Evolutionary conservation across 2,329 filamentous ascomycete species (phyloP), one percentile per base, ranked within the genome.

Genomic region (Calonectria hawksworthii): DNA sequence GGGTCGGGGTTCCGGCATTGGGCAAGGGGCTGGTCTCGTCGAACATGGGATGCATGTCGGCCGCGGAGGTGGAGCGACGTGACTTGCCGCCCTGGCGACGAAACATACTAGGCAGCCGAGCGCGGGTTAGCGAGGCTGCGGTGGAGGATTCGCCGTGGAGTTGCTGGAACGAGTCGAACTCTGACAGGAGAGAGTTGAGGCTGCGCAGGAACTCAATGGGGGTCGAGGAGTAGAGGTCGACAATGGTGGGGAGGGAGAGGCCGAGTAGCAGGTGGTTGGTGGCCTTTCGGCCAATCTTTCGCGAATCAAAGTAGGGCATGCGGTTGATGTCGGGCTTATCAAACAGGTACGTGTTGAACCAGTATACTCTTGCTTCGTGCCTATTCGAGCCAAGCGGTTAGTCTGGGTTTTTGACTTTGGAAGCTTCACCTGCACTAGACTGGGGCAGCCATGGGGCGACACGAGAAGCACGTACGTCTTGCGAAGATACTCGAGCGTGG

Each of bases 311-410:
- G 83, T 95, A 98, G 59, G 96, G 93, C 88, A 98, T 93, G 82
- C 93, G 93, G 67, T 91, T 88, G 41, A 99, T 90, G 84, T 98
- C 95, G 36, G 91, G 85, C 81, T 95, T 94, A 78, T 96, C 95
- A 86, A 98, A 98, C 82, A 98, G 94, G 75, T 98, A 92, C 0
- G 97, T 98, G 86, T 98, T 98, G 89, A 99, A 98, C 96, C 97
- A 99, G 88, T 98, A 99, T 52, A 98, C 93, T 73, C 95, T 93
- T 75, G 96, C 96, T 86, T 98, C 96, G 83, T 99, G 96, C 34
- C 95, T 98, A 52, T 10, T 64, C 18, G n/a, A 5, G 8, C 1
- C 8, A 26, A 70, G 30, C 10, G 18, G 61, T 76, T 68, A 73
- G 67, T 23, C 54, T 2, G 23, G 47, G 51, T 72, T 3, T 9